Conservation (phyloP, 768 basidiomycete species). For the Russula sp. region DNA sequence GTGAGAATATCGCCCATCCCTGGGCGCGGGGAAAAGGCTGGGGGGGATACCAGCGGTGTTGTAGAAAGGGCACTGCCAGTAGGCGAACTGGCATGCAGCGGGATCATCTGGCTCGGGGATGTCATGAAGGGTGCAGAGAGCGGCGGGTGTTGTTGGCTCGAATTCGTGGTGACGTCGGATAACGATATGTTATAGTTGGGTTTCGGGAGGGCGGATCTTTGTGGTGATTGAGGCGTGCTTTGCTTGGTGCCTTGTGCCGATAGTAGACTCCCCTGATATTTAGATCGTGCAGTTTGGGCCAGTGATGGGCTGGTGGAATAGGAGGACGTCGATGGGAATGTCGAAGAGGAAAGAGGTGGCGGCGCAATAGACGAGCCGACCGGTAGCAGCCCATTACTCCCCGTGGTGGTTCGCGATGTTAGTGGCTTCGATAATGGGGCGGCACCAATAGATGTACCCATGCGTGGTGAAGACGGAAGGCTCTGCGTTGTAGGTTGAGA, state of each 20-base stretch:
- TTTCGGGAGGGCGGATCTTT: constrained; percentile 33
- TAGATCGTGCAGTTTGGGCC: constrained; percentile 32
- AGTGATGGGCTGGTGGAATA: constrained; percentile 21
- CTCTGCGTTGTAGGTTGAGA: constrained; percentile 28
- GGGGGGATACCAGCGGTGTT: constrained; percentile 32
- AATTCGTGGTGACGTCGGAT: constrained; percentile 28
- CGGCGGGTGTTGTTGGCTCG: constrained; percentile 9
- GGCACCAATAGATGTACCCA: constrained; percentile 34
- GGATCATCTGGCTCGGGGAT: constrained; percentile 29
- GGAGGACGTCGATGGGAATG: constrained; percentile 22
- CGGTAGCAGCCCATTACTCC: constrained; percentile 5
- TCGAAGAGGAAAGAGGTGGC: constrained; percentile 30
- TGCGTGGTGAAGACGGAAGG: constrained; percentile 36
- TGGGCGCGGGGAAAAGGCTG: constrained; percentile 35
- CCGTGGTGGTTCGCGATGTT: constrained; percentile 39
- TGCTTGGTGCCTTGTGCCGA: constrained; percentile 18
- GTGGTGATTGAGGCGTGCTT: constrained; percentile 23
- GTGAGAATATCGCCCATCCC: constrained; percentile 53
- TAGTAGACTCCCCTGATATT: constrained; percentile 20
- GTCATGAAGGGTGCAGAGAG: constrained; percentile 25
- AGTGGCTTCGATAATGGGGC: constrained; percentile 38
- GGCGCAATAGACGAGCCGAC: not conserved
- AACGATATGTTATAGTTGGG: constrained; percentile 63
- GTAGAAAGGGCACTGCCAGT: constrained; percentile 5
- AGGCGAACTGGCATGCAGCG: constrained; percentile 1